phyloP scores from a whole-genome alignment of 2,329 filamentous ascomycete species.

The Verticillium nonalfalfae region DNA sequence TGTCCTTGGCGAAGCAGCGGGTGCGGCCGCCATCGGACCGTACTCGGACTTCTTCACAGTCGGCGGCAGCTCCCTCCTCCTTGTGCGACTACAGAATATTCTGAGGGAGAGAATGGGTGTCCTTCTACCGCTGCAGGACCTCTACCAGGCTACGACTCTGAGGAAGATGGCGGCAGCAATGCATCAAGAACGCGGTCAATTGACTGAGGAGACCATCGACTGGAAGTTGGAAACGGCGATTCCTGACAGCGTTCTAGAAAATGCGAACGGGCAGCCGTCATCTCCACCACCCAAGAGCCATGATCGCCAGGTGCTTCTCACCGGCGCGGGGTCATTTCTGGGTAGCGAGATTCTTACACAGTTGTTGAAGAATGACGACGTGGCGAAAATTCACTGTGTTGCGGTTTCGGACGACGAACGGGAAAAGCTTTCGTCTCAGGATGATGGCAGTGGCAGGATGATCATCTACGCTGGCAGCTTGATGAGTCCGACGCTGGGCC shows the following conservation, averaged over 20 bases:
- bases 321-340: constrained; percentile 11
- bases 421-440: neutral
- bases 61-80: constrained; percentile 28
- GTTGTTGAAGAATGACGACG: neutral
- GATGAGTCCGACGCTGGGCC: constrained; percentile 5
- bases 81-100: constrained; percentile 22
- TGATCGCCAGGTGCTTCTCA: constrained; percentile 7
- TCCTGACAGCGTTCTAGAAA: neutral
- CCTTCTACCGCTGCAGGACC: constrained; percentile 18
- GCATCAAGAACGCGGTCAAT: constrained; percentile 3
- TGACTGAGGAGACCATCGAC: constrained; percentile 17
- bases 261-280: neutral
- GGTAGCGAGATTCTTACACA: constrained; percentile 11
- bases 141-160: constrained; percentile 28
- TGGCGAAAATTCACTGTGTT: constrained; percentile 10
- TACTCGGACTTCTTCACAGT: constrained; percentile 26
- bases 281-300: neutral
- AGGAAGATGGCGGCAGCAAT: constrained; percentile 24
- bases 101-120: constrained; percentile 22
- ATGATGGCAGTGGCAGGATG: constrained; percentile 1
- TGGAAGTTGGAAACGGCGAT: constrained; percentile 30
- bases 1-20: constrained; percentile 7
- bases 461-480: constrained; percentile 4
- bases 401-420: constrained; percentile 6
- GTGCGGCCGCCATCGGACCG: neutral